Percentiles rank a stretch among this genome's conserved stretches.
Evolutionary conservation across 352 stramenopile species (phyloP).

Genomic region (Pythium sp.): DNA sequence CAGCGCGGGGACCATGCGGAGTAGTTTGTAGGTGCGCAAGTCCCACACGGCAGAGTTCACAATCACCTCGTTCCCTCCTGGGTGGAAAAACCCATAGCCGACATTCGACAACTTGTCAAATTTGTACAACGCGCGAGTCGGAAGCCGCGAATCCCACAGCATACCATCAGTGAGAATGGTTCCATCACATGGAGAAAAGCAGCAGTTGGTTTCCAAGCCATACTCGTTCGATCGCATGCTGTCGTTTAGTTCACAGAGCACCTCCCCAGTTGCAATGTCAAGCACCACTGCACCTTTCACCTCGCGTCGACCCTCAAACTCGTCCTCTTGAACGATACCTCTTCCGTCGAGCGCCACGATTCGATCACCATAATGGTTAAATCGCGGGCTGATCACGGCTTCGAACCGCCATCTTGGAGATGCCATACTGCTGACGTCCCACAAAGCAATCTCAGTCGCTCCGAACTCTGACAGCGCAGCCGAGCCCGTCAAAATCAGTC

Average conservation of each 20-base stretch:
- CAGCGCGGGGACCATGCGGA: constrained; percentile 84
- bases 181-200: constrained; percentile 66
- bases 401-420: constrained; percentile 64
- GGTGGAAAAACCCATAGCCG: constrained; percentile 83
- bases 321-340: constrained; percentile 28
- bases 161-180: constrained; percentile 80
- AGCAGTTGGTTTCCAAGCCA: constrained; percentile 73
- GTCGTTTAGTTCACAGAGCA: constrained; percentile 65
- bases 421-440: constrained; percentile 67
- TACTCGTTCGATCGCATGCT: constrained; percentile 71
- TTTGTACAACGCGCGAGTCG: constrained; percentile 77
- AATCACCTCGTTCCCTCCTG: constrained; percentile 86
- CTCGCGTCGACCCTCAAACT: constrained; percentile 26
- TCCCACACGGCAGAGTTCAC: constrained; percentile 91
- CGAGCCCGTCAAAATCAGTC: constrained; percentile 53
- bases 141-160: constrained; percentile 75
- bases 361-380: constrained; percentile 77
- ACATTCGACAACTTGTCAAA: constrained; percentile 89
- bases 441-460: constrained; percentile 62
- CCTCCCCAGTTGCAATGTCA: constrained; percentile 62
- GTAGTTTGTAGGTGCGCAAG: constrained; percentile 77
- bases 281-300: constrained; percentile 60
- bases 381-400: constrained; percentile 54
- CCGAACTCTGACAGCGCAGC: constrained; percentile 48
- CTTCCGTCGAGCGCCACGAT: constrained; percentile 66